These are phyloP conservation scores for Peziza echinospora DNA, from an alignment of 495 filamentous ascomycete species.

Conservation along the genomic window DNA sequence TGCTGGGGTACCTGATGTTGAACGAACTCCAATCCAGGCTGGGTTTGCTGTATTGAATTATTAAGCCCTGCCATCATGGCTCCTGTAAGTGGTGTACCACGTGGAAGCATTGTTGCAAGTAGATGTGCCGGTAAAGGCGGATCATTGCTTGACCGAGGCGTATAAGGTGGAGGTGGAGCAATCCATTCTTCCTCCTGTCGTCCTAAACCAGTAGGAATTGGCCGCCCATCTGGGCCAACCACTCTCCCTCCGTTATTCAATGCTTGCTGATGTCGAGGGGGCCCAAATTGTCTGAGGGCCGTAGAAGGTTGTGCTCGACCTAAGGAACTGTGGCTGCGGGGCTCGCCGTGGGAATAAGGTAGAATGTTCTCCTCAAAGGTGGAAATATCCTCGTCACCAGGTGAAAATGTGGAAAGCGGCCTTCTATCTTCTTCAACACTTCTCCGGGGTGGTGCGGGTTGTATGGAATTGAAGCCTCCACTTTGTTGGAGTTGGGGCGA, in stretches of 20 bases:
- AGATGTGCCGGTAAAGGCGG: conserved; percentile 23
- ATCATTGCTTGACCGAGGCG: conserved; percentile 40
- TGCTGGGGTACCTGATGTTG: conserved; percentile 16
- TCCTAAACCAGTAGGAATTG: conserved; percentile 34
- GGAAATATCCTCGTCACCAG: conserved; percentile 1
- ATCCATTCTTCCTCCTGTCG: conserved; percentile 87
- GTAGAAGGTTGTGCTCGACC: conserved; percentile 24
- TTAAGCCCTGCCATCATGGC: not conserved
- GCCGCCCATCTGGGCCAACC: conserved; percentile 42
- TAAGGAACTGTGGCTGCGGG: conserved; percentile 52
- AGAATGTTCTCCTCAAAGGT: conserved; percentile 32
- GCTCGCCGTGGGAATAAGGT: conserved; percentile 59
- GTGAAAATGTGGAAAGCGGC: conserved; percentile 6
- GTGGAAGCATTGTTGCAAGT: conserved; percentile 8
- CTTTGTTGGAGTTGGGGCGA: too few relatives aligned
- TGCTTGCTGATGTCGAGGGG: conserved; percentile 20
- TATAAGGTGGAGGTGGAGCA: conserved; percentile 76
- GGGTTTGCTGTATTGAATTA: not conserved
- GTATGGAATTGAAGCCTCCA: conserved; percentile 25
- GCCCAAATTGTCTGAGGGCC: conserved; percentile 35
- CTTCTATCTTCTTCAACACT: conserved; percentile 4
- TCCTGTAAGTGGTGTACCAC: not conserved
- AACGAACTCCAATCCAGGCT: too few relatives aligned
- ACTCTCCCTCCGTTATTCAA: conserved; percentile 34
- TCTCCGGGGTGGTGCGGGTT: conserved; percentile 22